Conservation (phyloP, 2,329 filamentous ascomycete species). For the Verruconis gallopava region DNA sequence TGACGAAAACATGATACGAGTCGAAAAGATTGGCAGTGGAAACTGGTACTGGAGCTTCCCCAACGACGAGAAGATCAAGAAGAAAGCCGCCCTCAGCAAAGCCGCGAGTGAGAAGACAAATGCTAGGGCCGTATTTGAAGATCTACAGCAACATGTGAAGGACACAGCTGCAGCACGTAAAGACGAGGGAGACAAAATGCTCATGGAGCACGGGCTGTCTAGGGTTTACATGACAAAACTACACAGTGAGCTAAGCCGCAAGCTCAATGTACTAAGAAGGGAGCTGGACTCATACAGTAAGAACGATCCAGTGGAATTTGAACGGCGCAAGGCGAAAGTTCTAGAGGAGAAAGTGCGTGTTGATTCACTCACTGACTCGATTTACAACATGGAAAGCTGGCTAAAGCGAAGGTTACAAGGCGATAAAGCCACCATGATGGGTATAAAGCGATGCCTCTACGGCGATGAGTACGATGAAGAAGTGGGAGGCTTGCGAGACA, state of each 20-base stretch:
- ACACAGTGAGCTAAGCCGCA: slow-evolving; percentile 23
- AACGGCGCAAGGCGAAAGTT: slow-evolving; percentile 25
- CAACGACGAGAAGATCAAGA: slow-evolving; percentile 41
- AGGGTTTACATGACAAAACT: slow-evolving; percentile 26
- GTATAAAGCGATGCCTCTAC: slow-evolving; percentile 35
- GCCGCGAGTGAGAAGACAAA: slow-evolving; percentile 27
- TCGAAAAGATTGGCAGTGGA: slow-evolving; percentile 57
- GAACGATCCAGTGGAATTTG: slow-evolving; percentile 32
- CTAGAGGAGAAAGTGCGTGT: slow-evolving; percentile 19
- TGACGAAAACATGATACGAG: slow-evolving; percentile 48
- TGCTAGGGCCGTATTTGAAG: slow-evolving; percentile 20
- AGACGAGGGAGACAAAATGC: slow-evolving; percentile 24
- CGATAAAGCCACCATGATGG: slow-evolving; percentile 32
- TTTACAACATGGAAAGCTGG: slow-evolving; percentile 34
- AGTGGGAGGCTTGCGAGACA: slow-evolving; percentile 31
- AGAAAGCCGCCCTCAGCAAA: slow-evolving; percentile 26
- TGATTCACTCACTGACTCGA: slow-evolving; percentile 31
- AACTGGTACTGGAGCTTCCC: slow-evolving; percentile 62
- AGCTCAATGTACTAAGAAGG: slow-evolving; percentile 25
- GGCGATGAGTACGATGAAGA: slow-evolving; percentile 42
- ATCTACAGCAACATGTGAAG: slow-evolving; percentile 29
- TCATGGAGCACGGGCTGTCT: slow-evolving; percentile 19
- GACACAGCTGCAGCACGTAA: slow-evolving; percentile 25
- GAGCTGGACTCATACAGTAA: slow-evolving; percentile 33
- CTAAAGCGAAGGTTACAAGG: slow-evolving; percentile 21